These are phyloP conservation scores for Rhodamnia argentea DNA, from an alignment of 345 rosid genomes.

Conservation along the genomic window DNA sequence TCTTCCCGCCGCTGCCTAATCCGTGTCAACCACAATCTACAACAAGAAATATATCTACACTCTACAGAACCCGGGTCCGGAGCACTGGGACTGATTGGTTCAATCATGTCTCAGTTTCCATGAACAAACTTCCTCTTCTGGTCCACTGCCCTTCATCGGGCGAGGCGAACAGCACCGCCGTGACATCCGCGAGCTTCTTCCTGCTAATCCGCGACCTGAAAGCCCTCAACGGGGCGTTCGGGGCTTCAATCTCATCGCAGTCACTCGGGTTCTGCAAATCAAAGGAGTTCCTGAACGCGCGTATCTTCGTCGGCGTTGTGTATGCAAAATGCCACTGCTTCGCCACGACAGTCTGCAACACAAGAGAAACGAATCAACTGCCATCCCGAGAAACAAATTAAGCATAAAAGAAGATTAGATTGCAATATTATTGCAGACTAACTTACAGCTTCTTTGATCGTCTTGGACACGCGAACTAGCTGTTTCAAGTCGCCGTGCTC, in stretches of 20 bases:
- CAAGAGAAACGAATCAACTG: neutral
- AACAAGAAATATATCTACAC: neutral
- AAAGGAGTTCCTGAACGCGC: slow-evolving; percentile 25
- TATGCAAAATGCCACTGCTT: slow-evolving; percentile 51
- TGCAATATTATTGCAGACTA: neutral
- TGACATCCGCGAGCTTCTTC: slow-evolving; percentile 33
- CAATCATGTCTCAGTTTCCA: neutral
- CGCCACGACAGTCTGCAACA: slow-evolving; percentile 48
- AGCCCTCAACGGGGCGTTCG: slow-evolving; percentile 46
- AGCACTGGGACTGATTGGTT: neutral
- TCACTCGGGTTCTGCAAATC: slow-evolving; percentile 17
- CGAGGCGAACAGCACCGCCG: slow-evolving; percentile 43
- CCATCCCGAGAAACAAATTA: neutral
- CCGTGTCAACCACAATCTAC: neutral
- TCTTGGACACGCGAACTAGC: slow-evolving; percentile 49
- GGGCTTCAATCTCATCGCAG: slow-evolving; percentile 39
- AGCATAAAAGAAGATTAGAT: neutral
- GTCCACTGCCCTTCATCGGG: slow-evolving; percentile 5
- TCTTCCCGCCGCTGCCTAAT: neutral
- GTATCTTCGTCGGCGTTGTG: slow-evolving; percentile 55
- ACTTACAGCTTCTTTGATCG: slow-evolving; percentile 72
- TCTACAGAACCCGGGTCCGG: neutral
- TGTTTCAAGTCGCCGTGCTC: slow-evolving; percentile 67
- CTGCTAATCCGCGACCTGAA: slow-evolving; percentile 18
- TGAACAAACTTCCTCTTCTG: neutral